Base-by-base conservation (phyloP, 345 rosid genomes). In the Murraya koenigii region DNA sequence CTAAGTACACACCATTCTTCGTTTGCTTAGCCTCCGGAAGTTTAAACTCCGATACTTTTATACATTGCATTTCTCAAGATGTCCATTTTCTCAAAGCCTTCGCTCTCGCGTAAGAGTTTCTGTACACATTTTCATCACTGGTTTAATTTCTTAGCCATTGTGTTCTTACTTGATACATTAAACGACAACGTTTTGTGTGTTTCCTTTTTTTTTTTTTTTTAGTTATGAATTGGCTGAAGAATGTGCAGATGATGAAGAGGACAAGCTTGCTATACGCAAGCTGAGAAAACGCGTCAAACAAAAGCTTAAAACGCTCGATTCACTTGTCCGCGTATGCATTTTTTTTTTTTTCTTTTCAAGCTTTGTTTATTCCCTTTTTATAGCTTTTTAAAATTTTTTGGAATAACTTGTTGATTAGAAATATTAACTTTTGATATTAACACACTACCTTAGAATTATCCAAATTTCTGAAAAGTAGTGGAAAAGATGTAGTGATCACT, bases 191-290 rank as follows among this genome's bases (percentile, higher is more conserved):
- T 44, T 61, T 30, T 28, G 4, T 25, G 15, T 52, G 56, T 52
- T 52, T 52, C 22, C 22, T 63, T 30, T 52, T 5, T 15, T 17
- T 39, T 63, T 70, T 20, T 4, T 30, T 33, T 6, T 1, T 76
- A 86, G 91, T 75, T 86, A 78, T 65, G 81, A 80, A 71, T 79
- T 84, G 79, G 89, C 89, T 9, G 89, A 86, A 79, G 91, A 85
- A 35, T 88, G 89, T 75, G 88, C 91, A 9, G 91, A 88, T 71
- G 91, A 86, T 75, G 91, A 85, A 36, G 89, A 86, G 8, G 89
- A 88, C 75, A 88, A 85, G 80, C 55, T 62, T 49, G 84, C 83
- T 6, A 85, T 86, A 30, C 77, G 75, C 2, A 66, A 82, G 67
- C 77, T 88, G 60, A 80, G 89, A 78, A 86, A 79, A 75, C 79